Conservation (phyloP, 768 basidiomycete genomes). For the Suillus luteus region DNA sequence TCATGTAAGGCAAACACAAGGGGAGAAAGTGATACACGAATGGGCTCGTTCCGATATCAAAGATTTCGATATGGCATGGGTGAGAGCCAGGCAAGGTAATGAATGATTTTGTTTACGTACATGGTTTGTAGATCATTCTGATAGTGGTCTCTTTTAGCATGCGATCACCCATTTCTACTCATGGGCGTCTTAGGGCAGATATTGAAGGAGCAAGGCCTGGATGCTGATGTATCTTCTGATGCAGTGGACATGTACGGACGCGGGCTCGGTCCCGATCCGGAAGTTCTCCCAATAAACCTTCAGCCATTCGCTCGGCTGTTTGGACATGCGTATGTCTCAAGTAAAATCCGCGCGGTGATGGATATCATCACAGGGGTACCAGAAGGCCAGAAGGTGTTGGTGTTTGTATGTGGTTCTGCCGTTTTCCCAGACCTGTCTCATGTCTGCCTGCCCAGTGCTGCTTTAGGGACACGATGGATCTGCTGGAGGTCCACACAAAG, state of each 20-base stretch:
- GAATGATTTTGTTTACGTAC: background rate
- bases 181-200: background rate
- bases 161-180: background rate
- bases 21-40: background rate
- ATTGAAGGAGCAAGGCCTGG: background rate
- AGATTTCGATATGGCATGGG: background rate
- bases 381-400: background rate
- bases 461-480: slow-evolving; percentile 1
- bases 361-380: slow-evolving; percentile 1
- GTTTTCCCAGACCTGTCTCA: background rate
- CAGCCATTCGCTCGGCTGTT: slow-evolving; percentile 4
- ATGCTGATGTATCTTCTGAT: background rate
- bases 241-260: background rate
- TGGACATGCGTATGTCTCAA: background rate
- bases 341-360: background rate
- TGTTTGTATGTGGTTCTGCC: background rate
- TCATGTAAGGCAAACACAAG: background rate
- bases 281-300: background rate
- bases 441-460: background rate
- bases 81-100: slow-evolving; percentile 4
- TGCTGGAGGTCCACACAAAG: background rate
- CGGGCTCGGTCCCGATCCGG: background rate
- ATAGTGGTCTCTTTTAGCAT: background rate
- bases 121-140: background rate
- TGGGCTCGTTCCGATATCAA: background rate